Conservation (phyloP, 1,284 basidiomycete genomes). For the Ustilago cynodontis region DNA sequence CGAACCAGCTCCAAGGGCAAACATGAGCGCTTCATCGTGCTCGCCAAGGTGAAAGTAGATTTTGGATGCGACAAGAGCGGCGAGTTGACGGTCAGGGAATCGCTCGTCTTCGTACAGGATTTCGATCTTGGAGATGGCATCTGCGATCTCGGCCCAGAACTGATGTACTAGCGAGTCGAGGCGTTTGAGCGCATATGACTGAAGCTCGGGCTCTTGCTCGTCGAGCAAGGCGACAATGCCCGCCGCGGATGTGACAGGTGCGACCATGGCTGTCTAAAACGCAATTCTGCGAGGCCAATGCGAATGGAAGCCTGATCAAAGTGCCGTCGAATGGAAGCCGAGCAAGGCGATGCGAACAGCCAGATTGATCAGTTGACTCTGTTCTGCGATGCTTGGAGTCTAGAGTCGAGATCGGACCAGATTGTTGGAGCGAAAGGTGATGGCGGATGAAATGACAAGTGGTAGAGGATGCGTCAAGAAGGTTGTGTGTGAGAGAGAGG, state of each 20-base stretch:
- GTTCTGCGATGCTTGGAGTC: not conserved
- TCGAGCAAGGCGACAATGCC: conserved; percentile 68
- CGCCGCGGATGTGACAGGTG: conserved; percentile 55
- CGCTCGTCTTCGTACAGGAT: conserved; percentile 66
- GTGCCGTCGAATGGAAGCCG: not conserved
- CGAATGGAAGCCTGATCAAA: not conserved
- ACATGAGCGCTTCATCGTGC: conserved; percentile 67
- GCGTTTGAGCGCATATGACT: conserved; percentile 67
- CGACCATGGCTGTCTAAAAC: conserved; percentile 38
- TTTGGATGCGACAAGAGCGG: conserved; percentile 69
- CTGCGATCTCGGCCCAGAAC: conserved; percentile 70
- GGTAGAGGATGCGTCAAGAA: conserved; percentile 3
- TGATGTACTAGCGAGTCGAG: conserved; percentile 66
- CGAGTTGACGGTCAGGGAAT: conserved; percentile 65
- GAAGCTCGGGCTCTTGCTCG: conserved; percentile 67
- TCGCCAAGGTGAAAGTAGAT: conserved; percentile 69
- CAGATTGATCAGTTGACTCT: not conserved
- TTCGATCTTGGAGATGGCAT: conserved; percentile 67
- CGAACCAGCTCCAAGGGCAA: conserved; percentile 67
- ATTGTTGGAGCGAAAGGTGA: not conserved
- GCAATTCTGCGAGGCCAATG: not conserved
- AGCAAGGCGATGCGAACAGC: not conserved
- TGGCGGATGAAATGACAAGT: not conserved
- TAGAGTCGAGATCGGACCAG: not conserved
- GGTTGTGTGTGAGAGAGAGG: not conserved